These are phyloP conservation scores for Nelumbo lutea DNA, from an alignment of 164 flowering plant genomes.

Conservation along the genomic window DNA sequence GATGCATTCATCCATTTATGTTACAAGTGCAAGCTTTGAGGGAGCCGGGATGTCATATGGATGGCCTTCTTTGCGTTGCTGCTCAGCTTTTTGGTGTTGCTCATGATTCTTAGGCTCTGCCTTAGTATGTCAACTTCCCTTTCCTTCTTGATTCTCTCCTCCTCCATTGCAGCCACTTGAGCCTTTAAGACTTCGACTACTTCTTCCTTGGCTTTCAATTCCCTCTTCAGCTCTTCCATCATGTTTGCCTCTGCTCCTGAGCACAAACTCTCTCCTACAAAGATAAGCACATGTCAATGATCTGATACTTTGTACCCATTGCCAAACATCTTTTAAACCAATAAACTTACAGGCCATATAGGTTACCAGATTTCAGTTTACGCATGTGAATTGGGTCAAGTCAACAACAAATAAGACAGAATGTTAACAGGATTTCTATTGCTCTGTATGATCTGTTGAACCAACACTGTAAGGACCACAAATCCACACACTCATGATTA, in stretches of 20 bases:
- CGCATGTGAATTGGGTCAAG: no score
- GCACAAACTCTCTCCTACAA: background rate
- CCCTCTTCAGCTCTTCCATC: constrained; percentile 31
- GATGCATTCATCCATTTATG: background rate
- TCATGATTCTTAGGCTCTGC: constrained; percentile 57
- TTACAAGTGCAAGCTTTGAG: constrained; percentile 10
- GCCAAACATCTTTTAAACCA: background rate
- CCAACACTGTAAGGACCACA: no score
- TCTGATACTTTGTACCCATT: background rate
- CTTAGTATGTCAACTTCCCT: constrained; percentile 60
- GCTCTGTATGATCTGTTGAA: no score
- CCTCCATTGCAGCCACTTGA: constrained; percentile 30
- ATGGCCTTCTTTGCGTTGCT: background rate
- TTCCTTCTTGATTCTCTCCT: constrained; percentile 29
- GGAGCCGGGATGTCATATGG: background rate
- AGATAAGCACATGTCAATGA: background rate
- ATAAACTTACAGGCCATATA: background rate
- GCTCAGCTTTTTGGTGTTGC: constrained; percentile 24
- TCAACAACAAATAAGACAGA: no score
- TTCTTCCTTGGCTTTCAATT: constrained; percentile 42
- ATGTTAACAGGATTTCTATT: no score
- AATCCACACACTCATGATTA: no score
- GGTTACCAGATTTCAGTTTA: no score
- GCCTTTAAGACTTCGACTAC: constrained; percentile 30
- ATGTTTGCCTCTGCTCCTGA: constrained; percentile 26